Percentiles rank a stretch among this genome's conserved stretches.
Conservation (phyloP, 441 rosid species). For the Gossypium trilobum region DNA sequence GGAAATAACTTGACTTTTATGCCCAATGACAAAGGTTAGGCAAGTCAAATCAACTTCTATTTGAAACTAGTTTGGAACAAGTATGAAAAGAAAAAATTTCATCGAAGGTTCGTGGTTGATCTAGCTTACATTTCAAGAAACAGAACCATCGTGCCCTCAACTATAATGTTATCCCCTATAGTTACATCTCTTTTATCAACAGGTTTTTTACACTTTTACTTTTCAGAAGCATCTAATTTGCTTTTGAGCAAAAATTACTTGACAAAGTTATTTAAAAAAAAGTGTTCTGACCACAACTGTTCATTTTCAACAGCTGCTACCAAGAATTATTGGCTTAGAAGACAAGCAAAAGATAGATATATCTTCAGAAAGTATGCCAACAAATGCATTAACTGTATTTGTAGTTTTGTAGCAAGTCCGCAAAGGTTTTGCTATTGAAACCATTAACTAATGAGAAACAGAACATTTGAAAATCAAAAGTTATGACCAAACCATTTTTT, state of each 20-base stretch:
- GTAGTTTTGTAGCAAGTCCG: background rate
- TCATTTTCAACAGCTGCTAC: conserved; percentile 10
- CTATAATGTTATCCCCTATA: background rate
- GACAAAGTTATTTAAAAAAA: background rate
- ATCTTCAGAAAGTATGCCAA: background rate
- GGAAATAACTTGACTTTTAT: background rate
- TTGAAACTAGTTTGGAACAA: background rate
- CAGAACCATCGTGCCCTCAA: background rate
- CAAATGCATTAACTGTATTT: background rate
- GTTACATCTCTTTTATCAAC: background rate
- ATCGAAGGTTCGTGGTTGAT: background rate
- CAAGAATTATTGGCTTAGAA: background rate
- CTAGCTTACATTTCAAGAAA: background rate
- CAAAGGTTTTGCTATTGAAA: conserved; percentile 4
- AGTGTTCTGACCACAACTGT: conserved; percentile 1
- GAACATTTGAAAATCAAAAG: background rate
- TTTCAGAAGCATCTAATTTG: background rate
- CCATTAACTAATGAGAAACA: background rate
- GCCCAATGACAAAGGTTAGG: background rate
- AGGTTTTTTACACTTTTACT: background rate
- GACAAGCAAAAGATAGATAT: background rate
- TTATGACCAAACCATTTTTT: background rate
- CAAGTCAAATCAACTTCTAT: background rate
- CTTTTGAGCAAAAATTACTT: background rate
- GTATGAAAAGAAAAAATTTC: background rate